These are phyloP conservation scores for Candida gorgasii DNA, from an alignment of 805 yeast species.

Conservation along the genomic window DNA sequence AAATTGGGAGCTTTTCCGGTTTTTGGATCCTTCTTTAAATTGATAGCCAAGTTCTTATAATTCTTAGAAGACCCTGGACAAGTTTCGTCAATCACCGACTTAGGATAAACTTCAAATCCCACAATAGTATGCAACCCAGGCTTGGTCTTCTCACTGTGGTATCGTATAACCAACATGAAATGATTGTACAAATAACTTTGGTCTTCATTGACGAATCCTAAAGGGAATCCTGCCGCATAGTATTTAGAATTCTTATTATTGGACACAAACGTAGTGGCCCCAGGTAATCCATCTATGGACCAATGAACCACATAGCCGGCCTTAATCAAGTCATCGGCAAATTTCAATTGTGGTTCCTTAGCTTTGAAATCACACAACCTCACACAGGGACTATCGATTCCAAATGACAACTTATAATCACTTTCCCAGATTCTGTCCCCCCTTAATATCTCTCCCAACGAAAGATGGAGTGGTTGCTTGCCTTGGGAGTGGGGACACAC, in stretches of 20 bases:
- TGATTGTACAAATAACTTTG: slow-evolving; percentile 70
- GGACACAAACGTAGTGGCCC: slow-evolving; percentile 77
- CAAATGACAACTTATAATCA: slow-evolving; percentile 64
- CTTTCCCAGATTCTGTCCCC: slow-evolving; percentile 83
- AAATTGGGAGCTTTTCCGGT: slow-evolving; percentile 26
- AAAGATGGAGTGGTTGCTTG: slow-evolving; percentile 62
- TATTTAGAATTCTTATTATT: slow-evolving; percentile 60
- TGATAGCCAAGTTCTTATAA: slow-evolving; percentile 57
- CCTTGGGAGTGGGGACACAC: slow-evolving; percentile 65
- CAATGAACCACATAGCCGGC: slow-evolving; percentile 80
- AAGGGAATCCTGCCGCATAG: slow-evolving; percentile 84
- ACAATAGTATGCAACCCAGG: slow-evolving; percentile 58
- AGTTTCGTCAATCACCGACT: slow-evolving; percentile 61
- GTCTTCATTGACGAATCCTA: slow-evolving; percentile 68
- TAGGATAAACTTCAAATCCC: slow-evolving; percentile 89
- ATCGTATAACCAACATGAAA: slow-evolving; percentile 76
- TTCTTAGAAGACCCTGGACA: slow-evolving; percentile 77
- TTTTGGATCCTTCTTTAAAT: slow-evolving; percentile 31
- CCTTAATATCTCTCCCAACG: slow-evolving; percentile 72
- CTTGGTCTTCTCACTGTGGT: slow-evolving; percentile 48
- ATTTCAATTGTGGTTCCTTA: slow-evolving; percentile 47
- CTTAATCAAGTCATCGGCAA: slow-evolving; percentile 62
- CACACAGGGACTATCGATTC: slow-evolving; percentile 64
- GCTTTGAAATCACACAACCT: slow-evolving; percentile 69
- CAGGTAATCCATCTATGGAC: slow-evolving; percentile 82